These are phyloP conservation scores for Mycena vitilis DNA, from an alignment of 768 basidiomycete genomes.

Conservation along the genomic window DNA sequence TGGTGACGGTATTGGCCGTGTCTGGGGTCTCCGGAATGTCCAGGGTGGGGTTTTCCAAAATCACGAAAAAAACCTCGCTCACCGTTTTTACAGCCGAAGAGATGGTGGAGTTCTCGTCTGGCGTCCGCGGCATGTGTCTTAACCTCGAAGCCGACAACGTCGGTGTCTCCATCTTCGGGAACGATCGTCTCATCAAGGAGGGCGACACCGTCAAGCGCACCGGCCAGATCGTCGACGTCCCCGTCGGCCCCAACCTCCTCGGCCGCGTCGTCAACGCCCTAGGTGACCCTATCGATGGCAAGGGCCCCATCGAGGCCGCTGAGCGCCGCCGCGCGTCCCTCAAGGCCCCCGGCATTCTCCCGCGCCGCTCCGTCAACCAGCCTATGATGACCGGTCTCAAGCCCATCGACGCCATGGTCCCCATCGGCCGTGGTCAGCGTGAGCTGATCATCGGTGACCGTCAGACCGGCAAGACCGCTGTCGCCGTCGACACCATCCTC, in stretches of 20 bases:
- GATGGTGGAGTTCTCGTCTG: conserved; percentile 99
- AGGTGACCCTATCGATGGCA: conserved; percentile 99
- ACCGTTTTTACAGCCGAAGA: conserved; percentile 81
- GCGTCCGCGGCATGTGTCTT: conserved; percentile 99
- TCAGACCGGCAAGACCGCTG: conserved; percentile 99
- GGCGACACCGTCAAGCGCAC: conserved; percentile 99
- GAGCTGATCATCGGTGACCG: conserved; percentile 99
- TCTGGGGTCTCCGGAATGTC: conserved; percentile 98
- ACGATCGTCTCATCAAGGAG: conserved; percentile 98
- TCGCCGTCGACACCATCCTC: conserved; percentile 99
- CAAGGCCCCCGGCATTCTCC: conserved; percentile 99
- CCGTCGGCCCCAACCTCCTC: conserved; percentile 95
- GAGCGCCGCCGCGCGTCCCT: conserved; percentile 97
- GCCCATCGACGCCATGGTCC: conserved; percentile 99
- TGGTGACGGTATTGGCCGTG: conserved; percentile 99
- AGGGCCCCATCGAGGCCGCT: conserved; percentile 93
- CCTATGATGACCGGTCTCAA: conserved; percentile 99
- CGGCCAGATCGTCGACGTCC: conserved; percentile 99
- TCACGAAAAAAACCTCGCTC: conserved; percentile 44
- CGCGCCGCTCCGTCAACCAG: conserved; percentile 99
- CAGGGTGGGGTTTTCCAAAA: too few relatives aligned
- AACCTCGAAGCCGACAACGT: conserved; percentile 99
- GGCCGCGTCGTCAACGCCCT: conserved; percentile 99
- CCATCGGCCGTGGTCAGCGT: conserved; percentile 99
- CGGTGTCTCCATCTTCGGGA: conserved; percentile 99